Base-by-base conservation (phyloP, 495 filamentous ascomycete species). In the Cryomyces minteri region DNA sequence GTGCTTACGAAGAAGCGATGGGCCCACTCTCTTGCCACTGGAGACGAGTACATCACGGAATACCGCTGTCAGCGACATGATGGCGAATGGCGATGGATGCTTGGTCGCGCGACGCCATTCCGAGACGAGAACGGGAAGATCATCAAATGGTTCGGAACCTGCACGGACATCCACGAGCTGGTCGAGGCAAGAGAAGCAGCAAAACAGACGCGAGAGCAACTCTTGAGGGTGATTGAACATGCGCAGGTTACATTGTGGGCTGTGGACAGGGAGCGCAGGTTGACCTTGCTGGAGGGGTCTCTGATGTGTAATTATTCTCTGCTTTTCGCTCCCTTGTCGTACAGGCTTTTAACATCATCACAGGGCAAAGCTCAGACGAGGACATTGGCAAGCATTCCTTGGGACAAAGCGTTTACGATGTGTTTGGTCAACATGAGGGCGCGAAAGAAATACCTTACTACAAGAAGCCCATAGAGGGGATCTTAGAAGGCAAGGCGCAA, bases 71-170 rank as follows among this genome's bases (percentile, higher is more conserved):
- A 59, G 40, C 72, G 66, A 18, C 28, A 41, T 4, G 67, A 76
- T 43, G 79, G 77, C 5, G 71, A 73, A 38, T 82, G 69, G 70
- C 61, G 76, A 34, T 82, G 77, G 79, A 80, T 83, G 67, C 61
- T 82, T 5, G 74, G 72, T 34, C 64, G 73, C 32, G 79, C 76
- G 4, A 48, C 78, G 32, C 79, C 80, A 0, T 57, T 84, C 45
- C 62, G 62, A 43, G 72, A 81, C 51, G 44, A 67, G 67, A 43
- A 79, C 63, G 74, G 74, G 0, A 59, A 63, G 31, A 81, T 84
- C 38, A 62, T 78, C 45, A 80, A 79, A 57, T 85, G 80, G 80
- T 82, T 79, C 51, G 80, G 78, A 51, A 65, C 76, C n/a, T 77
- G 72, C 53, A 80, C 76, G 6, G 76, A 82, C 41, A 75, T 81